Conservation (phyloP, 768 basidiomycete genomes). For the Podaxis sp. region DNA sequence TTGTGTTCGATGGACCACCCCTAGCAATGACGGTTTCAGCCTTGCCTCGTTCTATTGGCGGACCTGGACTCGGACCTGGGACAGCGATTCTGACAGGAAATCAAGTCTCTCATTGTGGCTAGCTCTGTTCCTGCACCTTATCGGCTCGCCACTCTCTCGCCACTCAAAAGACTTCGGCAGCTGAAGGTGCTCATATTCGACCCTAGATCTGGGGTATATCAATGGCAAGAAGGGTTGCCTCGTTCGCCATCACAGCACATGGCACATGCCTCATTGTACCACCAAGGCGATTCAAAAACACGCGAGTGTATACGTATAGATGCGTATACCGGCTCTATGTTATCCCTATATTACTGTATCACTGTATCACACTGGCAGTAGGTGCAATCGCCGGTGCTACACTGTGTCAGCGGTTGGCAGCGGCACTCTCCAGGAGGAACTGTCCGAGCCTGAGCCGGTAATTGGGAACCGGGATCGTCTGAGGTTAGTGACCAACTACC, state of each 20-base stretch:
- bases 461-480: slow-evolving; percentile 4
- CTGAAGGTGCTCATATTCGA: background rate
- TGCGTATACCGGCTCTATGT: background rate
- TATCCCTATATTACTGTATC: background rate
- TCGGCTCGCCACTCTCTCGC: background rate
- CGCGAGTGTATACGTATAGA: background rate
- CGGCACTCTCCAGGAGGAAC: background rate
- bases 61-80: background rate
- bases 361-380: background rate
- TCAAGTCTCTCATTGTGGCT: background rate
- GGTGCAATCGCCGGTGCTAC: background rate
- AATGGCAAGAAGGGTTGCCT: background rate
- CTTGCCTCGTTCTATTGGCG: background rate
- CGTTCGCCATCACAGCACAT: background rate
- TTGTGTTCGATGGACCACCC: background rate
- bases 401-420: background rate
- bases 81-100: background rate
- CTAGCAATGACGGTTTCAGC: background rate
- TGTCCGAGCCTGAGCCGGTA: background rate
- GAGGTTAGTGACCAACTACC: background rate
- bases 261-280: slow-evolving; percentile 2
- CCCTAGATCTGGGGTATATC: background rate
- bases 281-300: background rate
- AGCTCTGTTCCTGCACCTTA: background rate
- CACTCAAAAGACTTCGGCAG: background rate